Evolutionary conservation across 352 stramenopile genomes (phyloP), one percentile per base, ranked within the genome.

Genomic region (Albugo candida): DNA sequence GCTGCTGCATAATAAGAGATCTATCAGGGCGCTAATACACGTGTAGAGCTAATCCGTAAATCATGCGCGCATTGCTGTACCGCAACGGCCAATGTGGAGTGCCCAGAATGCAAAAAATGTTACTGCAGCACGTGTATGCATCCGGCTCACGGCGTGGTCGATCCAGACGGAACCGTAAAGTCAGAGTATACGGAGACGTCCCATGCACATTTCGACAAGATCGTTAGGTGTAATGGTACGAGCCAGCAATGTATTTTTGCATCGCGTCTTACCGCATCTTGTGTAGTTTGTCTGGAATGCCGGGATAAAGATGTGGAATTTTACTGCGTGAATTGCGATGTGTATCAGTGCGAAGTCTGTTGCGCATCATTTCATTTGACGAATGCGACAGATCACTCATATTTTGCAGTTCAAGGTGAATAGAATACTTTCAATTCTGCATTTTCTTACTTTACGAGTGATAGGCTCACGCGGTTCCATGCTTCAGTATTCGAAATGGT

Each of bases 311-410:
- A 36, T 1, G 46, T 64, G 24, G 65, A 77, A 18, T 82, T 85
- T 13, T 65, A 70, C 34, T 85, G 73, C 45, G 13, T 64, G 1
- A 60, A 61, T 27, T 85, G 73, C 53, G 56, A 61, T 19, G 54
- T 45, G 38, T 70, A 77, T 49, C 64, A 79, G 50, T 85, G 73
- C 21, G 60, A 77, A n/a, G 34, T 34, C 2, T 85, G 73, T 57
- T 82, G 68, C 24, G 24, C 24, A 31, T 31, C 24, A 8, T 31
- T 10, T 36, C 67, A 79, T 38, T 36, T 57, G 24, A 8, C 8
- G 41, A 52, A 60, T 16, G 19, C 45, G 20, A 55, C 58, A 16
- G 35, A 36, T 16, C 44, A 60, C 20, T 48, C 41, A 13, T 35
- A 31, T 31, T 31, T 31, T 8, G 24, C 24, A 8, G 24, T 31